Evolutionary conservation across 2,329 filamentous ascomycete genomes (phyloP), one percentile per base, ranked within the genome.

Genomic region (Huntiella omanensis): DNA sequence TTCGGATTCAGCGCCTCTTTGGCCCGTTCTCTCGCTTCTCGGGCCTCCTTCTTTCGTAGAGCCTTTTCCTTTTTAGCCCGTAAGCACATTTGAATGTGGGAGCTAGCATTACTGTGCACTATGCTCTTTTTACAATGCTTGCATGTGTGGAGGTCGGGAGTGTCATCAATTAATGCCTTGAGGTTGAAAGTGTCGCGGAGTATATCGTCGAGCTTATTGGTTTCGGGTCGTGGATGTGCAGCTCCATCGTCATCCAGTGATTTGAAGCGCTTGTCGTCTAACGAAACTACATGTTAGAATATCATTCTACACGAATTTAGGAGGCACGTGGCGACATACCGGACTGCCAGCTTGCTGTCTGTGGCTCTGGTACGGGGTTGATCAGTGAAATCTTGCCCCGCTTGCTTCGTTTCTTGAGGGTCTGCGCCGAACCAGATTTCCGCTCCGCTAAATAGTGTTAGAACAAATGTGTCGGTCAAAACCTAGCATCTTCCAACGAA

Each of bases 81-180:
- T 48, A 95, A 65, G 56, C 88, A 98, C 40, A 80, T 75, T 34
- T 80, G 78, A 50, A 94, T 84, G 57, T 98, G 88, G 13, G 75
- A 73, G 49, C 80, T 79, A 2, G 83, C 81, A 1, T 76, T 77
- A 32, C 75, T 75, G 55, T 80, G 82, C 11, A 91, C 68, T 10
- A 94, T 74, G 44, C 82, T 82, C 55, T 92, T 87, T 63, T 91
- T 94, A 65, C 88, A 98, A 59, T 92, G 85, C 59, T 91, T 95
- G 70, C 88, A 98, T 53, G 81, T 71, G 43, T 91, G 77, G 7
- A 84, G 71, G 52, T 93, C 84, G 8, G 82, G 73, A 48, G 69
- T 70, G 56, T 94, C 87, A 54, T 86, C 79, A 53, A 93, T 71
- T 0, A 86, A 85, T 49, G 80, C 77, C 51, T 85, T 84, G 40